These are phyloP conservation scores for Aureobasidium uvarum DNA, from an alignment of 2,329 filamentous ascomycete genomes.

Conservation along the genomic window DNA sequence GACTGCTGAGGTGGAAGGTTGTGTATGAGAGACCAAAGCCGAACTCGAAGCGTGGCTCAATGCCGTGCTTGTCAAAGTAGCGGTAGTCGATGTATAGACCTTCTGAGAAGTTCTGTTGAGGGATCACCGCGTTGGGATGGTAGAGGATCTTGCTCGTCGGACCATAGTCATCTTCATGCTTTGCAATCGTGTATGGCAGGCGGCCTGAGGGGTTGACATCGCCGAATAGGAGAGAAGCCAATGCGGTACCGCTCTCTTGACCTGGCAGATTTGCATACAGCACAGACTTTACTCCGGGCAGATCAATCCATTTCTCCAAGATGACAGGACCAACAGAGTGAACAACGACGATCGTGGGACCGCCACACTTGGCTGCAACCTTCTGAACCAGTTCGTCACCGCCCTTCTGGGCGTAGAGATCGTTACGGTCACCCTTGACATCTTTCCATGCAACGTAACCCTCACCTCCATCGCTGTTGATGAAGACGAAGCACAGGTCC, in stretches of 20 bases:
- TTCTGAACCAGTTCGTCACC: slow-evolving; percentile 72
- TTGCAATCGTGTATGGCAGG: slow-evolving; percentile 83
- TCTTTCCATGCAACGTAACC: slow-evolving; percentile 64
- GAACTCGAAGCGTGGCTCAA: slow-evolving; percentile 78
- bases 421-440: slow-evolving; percentile 76
- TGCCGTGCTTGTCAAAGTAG: slow-evolving; percentile 73
- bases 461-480: slow-evolving; percentile 80
- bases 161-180: slow-evolving; percentile 72
- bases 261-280: slow-evolving; percentile 83
- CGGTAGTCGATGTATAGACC: slow-evolving; percentile 88
- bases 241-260: slow-evolving; percentile 79
- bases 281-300: slow-evolving; percentile 66
- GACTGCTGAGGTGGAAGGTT: slow-evolving; percentile 61
- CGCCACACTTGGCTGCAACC: slow-evolving; percentile 66
- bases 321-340: slow-evolving; percentile 83
- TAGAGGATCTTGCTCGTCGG: slow-evolving; percentile 67
- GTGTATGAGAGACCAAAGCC: slow-evolving; percentile 85
- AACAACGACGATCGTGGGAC: slow-evolving; percentile 74
- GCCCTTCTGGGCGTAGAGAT: slow-evolving; percentile 70
- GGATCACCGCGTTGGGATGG: slow-evolving; percentile 64
- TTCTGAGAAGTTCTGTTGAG: slow-evolving; percentile 80
- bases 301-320: slow-evolving; percentile 75
- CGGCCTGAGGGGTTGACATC: slow-evolving; percentile 75
- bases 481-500: slow-evolving; percentile 83
- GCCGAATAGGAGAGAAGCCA: slow-evolving; percentile 77